These are phyloP conservation scores for Saturnispora bothae DNA, from an alignment of 805 yeast genomes.

Conservation along the genomic window DNA sequence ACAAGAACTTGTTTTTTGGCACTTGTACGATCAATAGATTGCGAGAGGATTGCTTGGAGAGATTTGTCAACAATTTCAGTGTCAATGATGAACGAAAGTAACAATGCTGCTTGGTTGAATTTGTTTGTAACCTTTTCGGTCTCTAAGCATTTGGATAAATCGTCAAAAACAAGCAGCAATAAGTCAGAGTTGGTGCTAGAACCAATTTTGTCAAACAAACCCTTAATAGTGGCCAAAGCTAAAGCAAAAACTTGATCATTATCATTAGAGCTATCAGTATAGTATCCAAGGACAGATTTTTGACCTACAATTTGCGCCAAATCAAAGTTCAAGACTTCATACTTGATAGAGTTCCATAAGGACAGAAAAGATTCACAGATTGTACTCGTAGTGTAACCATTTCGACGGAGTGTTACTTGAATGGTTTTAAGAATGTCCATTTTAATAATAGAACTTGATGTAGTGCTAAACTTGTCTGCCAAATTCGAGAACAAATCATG, in stretches of 20 bases:
- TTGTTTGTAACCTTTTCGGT: constrained; percentile 32
- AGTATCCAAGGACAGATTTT: constrained; percentile 20
- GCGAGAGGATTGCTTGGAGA: constrained; percentile 34
- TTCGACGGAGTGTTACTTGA: constrained; percentile 48
- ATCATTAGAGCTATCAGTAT: constrained; percentile 24
- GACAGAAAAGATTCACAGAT: constrained; percentile 54
- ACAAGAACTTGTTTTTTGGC: constrained; percentile 9
- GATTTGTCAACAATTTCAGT: constrained; percentile 35
- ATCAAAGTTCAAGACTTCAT: constrained; percentile 77
- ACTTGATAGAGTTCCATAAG: constrained; percentile 82
- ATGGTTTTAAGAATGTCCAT: constrained; percentile 64
- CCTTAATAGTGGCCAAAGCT: constrained; percentile 35
- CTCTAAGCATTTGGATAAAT: constrained; percentile 30
- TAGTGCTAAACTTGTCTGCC: constrained; percentile 65
- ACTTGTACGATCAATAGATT: constrained; percentile 5
- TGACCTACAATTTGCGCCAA: constrained; percentile 23
- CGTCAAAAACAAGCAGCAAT: constrained; percentile 30
- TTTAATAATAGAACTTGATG: constrained; percentile 59
- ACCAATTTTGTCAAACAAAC: constrained; percentile 29
- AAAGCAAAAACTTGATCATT: constrained; percentile 28
- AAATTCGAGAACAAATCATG: constrained; percentile 67
- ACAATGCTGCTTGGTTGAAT: constrained; percentile 49
- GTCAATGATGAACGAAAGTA: constrained; percentile 46
- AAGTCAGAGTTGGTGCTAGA: constrained; percentile 16
- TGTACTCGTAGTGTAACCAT: constrained; percentile 37